These are phyloP conservation scores for Chondrostereum purpureum DNA, from an alignment of 1,284 basidiomycete species.

Conservation along the genomic window DNA sequence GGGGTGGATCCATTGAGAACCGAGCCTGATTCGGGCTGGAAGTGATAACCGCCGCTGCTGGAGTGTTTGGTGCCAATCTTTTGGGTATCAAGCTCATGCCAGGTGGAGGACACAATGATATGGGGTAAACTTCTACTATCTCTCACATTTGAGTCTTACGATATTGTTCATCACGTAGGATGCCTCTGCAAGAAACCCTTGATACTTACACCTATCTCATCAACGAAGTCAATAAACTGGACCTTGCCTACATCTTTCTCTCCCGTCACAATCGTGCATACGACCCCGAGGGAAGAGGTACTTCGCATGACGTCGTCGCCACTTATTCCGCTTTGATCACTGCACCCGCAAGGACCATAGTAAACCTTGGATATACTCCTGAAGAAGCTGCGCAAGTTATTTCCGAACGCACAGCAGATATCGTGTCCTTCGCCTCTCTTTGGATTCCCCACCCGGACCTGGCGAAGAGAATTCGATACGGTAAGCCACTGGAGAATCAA, in stretches of 20 bases:
- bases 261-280: slow-evolving; percentile 27
- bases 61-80: slow-evolving; percentile 42
- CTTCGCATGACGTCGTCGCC: slow-evolving; percentile 1
- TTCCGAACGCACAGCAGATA: slow-evolving; percentile 13
- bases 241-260: slow-evolving; percentile 30
- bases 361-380: neutral
- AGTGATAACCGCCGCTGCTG: slow-evolving; percentile 37
- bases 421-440: slow-evolving; percentile 16
- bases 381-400: slow-evolving; percentile 3
- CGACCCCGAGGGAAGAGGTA: neutral
- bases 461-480: slow-evolving; percentile 16
- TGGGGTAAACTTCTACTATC: slow-evolving; percentile 24
- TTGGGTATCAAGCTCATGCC: slow-evolving; percentile 49
- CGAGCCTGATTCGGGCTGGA: slow-evolving; percentile 48
- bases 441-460: slow-evolving; percentile 22
- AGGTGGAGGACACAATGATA: slow-evolving; percentile 39
- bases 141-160: neutral
- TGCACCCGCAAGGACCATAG: neutral
- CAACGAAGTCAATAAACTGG: too few species aligned
- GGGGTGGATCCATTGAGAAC: too few species aligned
- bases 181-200: slow-evolving; percentile 36
- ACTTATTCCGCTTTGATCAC: slow-evolving; percentile 1
- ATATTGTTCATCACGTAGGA: slow-evolving; percentile 19
- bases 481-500: slow-evolving; percentile 13
- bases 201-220: slow-evolving; percentile 34